Evolutionary conservation across 768 basidiomycete genomes (phyloP).

Genomic region (Mycena capillaripes): DNA sequence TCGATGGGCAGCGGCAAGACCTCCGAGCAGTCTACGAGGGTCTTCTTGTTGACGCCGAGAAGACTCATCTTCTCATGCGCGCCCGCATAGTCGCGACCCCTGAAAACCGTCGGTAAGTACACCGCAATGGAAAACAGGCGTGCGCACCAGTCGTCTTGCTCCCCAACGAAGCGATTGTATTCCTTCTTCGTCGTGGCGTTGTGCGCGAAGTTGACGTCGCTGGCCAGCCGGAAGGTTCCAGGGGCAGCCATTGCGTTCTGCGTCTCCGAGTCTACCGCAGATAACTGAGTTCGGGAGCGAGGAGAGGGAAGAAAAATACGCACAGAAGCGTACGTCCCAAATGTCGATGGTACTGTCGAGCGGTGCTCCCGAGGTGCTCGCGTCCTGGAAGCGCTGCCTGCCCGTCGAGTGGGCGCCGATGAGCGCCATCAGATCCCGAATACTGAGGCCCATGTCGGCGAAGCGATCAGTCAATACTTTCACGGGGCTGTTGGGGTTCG

Average conservation of each 20-base stretch:
- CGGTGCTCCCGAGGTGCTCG: background rate
- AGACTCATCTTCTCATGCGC: constrained; percentile 24
- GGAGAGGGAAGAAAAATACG: no score
- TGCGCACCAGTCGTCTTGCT: background rate
- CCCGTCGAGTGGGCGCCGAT: constrained; percentile 29
- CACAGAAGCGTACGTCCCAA: constrained; percentile 3
- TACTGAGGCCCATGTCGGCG: constrained; percentile 30
- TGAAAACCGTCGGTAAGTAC: background rate
- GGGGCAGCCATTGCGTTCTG: background rate
- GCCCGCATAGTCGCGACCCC: background rate
- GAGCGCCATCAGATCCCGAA: constrained; percentile 29
- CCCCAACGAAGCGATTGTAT: background rate
- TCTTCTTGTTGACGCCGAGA: background rate
- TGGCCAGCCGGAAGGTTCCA: background rate
- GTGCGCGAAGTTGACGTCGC: background rate
- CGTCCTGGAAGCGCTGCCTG: constrained; percentile 24
- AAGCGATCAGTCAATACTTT: constrained; percentile 17
- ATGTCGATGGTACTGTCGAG: background rate
- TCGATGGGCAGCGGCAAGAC: background rate
- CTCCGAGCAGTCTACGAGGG: constrained; percentile 13
- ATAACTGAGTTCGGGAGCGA: no score
- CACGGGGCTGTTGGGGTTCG: constrained; percentile 15
- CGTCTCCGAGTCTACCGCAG: background rate
- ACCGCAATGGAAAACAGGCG: background rate
- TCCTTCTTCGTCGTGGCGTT: background rate